phyloP scores from a whole-genome alignment of 2,329 filamentous ascomycete genomes.

The Cordyceps farinosa region DNA sequence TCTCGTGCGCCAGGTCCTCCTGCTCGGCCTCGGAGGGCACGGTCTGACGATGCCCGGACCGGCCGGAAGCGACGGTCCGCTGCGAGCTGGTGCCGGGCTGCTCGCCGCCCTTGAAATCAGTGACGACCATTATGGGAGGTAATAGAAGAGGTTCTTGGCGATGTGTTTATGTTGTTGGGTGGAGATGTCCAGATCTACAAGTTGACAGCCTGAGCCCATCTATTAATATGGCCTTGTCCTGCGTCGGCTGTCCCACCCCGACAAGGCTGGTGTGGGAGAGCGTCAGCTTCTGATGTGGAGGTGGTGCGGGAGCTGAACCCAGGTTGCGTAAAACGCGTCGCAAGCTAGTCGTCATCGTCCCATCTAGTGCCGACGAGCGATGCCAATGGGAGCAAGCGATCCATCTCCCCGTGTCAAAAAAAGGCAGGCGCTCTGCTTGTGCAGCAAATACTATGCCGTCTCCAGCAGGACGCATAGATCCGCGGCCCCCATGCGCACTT shows the following conservation, averaged over 20 bases:
- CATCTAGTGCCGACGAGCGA: too few species aligned
- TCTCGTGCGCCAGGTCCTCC: not conserved
- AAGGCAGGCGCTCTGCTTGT: too few species aligned
- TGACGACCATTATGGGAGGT: not conserved
- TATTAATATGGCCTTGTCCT: not conserved
- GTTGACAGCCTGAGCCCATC: not conserved
- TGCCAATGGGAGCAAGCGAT: too few species aligned
- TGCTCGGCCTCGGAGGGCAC: conserved; percentile 3
- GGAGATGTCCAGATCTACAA: not conserved
- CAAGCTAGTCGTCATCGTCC: not conserved
- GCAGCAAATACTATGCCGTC: too few species aligned
- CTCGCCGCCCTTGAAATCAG: conserved; percentile 1
- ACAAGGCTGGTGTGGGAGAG: not conserved
- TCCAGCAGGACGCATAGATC: too few species aligned
- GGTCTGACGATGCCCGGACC: not conserved
- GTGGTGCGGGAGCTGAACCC: not conserved
- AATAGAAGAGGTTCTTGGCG: not conserved
- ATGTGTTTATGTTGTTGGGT: not conserved
- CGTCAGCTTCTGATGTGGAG: not conserved
- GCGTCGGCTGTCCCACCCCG: not conserved
- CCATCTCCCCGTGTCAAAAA: too few species aligned
- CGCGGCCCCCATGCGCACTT: too few species aligned
- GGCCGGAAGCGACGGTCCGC: not conserved
- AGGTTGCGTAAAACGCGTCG: not conserved
- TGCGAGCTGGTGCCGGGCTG: not conserved